Percentiles rank a stretch among this genome's conserved stretches.
Conservation (phyloP, 257 asterid species). For the Gentiana macrophylla region DNA sequence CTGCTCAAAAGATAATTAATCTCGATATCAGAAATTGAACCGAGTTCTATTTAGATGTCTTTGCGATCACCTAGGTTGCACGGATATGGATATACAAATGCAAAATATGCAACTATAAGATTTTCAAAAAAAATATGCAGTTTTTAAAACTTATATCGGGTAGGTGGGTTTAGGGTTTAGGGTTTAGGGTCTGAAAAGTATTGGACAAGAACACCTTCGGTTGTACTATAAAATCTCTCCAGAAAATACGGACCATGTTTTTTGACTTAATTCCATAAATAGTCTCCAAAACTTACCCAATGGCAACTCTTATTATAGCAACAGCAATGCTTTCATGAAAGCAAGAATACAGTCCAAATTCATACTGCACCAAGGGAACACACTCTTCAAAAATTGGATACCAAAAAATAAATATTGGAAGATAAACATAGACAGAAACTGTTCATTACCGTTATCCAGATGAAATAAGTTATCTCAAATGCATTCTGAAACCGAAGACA, state of each 20-base stretch:
- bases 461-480: slow-evolving; percentile 82
- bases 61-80: no score
- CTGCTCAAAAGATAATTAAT: slow-evolving; percentile 26
- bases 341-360: slow-evolving; percentile 81
- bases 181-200: no score
- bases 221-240: no score
- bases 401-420: background rate
- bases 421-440: background rate
- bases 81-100: background rate
- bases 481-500: slow-evolving; percentile 54
- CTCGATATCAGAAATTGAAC: background rate
- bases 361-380: slow-evolving; percentile 53
- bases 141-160: no score
- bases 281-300: slow-evolving; percentile 44
- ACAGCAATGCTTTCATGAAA: slow-evolving; percentile 50
- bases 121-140: no score
- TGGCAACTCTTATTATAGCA: slow-evolving; percentile 52
- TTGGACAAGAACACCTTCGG: no score
- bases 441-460: slow-evolving; percentile 75
- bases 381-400: background rate
- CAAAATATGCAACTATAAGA: background rate
- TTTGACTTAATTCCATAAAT: background rate
- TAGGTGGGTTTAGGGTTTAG: no score
- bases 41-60: no score
- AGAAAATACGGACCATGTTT: background rate